These are phyloP conservation scores for Piedraia hortae DNA, from an alignment of 2,329 filamentous ascomycete species.

Conservation along the genomic window DNA sequence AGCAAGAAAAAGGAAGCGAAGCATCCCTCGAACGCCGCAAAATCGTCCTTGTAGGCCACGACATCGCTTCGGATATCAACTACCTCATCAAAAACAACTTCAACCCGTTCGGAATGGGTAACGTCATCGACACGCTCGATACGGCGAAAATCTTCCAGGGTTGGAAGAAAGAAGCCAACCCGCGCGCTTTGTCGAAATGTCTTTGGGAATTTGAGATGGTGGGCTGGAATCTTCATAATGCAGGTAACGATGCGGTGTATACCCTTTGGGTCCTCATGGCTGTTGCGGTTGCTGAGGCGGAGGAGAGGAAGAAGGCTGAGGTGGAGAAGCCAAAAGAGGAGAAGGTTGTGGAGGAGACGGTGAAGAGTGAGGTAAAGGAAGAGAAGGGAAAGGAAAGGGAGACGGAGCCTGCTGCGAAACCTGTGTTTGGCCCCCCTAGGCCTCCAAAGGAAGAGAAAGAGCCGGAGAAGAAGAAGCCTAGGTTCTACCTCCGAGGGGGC, in stretches of 20 bases:
- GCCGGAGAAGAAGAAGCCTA: too few species aligned
- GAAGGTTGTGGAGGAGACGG: constrained; percentile 7
- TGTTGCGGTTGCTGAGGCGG: constrained; percentile 23
- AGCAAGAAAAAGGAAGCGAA: constrained; percentile 6
- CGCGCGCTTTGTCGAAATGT: constrained; percentile 30
- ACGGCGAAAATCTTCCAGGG: constrained; percentile 43
- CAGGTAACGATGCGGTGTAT: constrained; percentile 15
- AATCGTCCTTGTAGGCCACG: constrained; percentile 58
- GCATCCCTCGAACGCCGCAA: constrained; percentile 18
- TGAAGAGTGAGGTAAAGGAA: constrained; percentile 1
- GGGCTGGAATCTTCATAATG: constrained; percentile 12
- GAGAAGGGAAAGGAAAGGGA: neutral
- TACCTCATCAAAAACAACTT: constrained; percentile 41
- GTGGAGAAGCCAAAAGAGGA: constrained; percentile 7
- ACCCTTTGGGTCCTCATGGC: constrained; percentile 31
- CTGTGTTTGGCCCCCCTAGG: constrained; percentile 1
- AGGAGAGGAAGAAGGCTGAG: constrained; percentile 6
- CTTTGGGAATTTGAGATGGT: constrained; percentile 42
- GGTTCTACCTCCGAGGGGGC: too few species aligned
- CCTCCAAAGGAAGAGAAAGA: too few species aligned
- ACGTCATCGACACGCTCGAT: constrained; percentile 40
- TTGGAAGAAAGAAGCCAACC: constrained; percentile 22
- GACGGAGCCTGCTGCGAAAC: neutral
- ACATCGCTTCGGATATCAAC: constrained; percentile 35
- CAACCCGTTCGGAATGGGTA: constrained; percentile 24